Conservation (phyloP, 164 flowering plant species). For the Warburgia ugandensis region DNA sequence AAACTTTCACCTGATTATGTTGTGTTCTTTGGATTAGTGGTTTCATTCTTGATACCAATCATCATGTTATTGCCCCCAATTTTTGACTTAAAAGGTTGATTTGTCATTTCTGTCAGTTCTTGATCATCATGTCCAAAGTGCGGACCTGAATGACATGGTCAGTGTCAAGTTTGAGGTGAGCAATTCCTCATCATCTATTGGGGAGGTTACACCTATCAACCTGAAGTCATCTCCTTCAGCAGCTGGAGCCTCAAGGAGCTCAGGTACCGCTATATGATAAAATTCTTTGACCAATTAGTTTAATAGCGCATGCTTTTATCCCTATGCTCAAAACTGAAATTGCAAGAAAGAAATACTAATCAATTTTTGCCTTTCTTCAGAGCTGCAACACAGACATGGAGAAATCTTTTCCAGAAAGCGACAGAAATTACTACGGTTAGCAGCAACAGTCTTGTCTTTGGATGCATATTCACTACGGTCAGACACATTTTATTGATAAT, state of each 20-base stretch:
- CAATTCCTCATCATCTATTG: constrained; percentile 14
- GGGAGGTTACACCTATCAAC: constrained; percentile 21
- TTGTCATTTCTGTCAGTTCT: not conserved
- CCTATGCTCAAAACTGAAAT: too few relatives aligned
- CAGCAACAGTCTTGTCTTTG: constrained; percentile 23
- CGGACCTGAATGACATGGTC: constrained; percentile 17
- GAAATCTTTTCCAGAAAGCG: constrained; percentile 43
- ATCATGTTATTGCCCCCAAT: not conserved
- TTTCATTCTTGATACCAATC: not conserved
- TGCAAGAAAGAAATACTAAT: too few relatives aligned
- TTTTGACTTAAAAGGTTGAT: not conserved
- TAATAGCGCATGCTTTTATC: too few relatives aligned
- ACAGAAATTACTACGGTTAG: constrained; percentile 39
- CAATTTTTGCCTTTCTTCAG: constrained; percentile 21
- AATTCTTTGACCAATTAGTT: too few relatives aligned
- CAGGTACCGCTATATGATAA: too few relatives aligned
- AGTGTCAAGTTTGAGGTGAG: constrained; percentile 12
- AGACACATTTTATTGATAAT: constrained; percentile 12
- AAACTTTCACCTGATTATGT: not conserved
- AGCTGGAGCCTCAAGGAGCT: constrained; percentile 17
- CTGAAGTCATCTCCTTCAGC: constrained; percentile 15
- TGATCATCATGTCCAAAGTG: too few relatives aligned
- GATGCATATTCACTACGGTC: constrained; percentile 38
- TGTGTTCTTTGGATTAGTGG: not conserved
- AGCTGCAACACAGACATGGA: constrained; percentile 12